phyloP scores from a whole-genome alignment of 495 filamentous ascomycete genomes.

The Parmelia sp. region DNA sequence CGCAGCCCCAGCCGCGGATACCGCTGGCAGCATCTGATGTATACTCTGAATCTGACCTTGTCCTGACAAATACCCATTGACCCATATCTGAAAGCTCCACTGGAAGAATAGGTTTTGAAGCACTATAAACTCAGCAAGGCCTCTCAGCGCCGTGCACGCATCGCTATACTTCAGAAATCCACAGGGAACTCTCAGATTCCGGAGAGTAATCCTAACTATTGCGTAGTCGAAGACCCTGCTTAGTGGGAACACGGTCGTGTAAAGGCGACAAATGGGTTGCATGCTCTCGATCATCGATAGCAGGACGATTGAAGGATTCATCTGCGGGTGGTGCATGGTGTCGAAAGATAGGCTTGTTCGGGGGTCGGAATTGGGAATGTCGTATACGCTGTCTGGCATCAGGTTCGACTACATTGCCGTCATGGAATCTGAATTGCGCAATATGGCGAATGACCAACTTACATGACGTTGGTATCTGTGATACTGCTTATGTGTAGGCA shows the following conservation, averaged over 20 bases:
- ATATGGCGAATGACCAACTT: not conserved
- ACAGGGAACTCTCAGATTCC: no score
- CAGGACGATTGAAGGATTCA: not conserved
- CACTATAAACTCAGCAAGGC: constrained; percentile 6
- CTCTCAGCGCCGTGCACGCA: constrained; percentile 14
- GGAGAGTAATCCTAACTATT: not conserved
- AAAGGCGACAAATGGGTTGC: constrained; percentile 1
- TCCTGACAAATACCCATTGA: not conserved
- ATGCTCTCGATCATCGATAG: constrained; percentile 8
- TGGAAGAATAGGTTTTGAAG: not conserved
- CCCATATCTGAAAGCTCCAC: not conserved
- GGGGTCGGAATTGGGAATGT: not conserved
- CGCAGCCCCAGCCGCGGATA: not conserved
- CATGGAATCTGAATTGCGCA: not conserved
- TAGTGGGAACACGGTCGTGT: not conserved
- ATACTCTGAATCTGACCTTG: not conserved
- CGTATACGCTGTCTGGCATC: not conserved
- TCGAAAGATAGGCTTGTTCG: not conserved
- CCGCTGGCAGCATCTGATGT: not conserved
- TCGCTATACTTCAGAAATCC: constrained; percentile 7
- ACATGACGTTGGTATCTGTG: not conserved
- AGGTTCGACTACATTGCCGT: not conserved
- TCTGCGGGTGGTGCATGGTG: not conserved
- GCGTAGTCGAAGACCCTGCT: not conserved
- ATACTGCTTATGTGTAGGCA: not conserved